Evolutionary conservation across 768 basidiomycete genomes (phyloP).

Genomic region (Mycena haematopus): DNA sequence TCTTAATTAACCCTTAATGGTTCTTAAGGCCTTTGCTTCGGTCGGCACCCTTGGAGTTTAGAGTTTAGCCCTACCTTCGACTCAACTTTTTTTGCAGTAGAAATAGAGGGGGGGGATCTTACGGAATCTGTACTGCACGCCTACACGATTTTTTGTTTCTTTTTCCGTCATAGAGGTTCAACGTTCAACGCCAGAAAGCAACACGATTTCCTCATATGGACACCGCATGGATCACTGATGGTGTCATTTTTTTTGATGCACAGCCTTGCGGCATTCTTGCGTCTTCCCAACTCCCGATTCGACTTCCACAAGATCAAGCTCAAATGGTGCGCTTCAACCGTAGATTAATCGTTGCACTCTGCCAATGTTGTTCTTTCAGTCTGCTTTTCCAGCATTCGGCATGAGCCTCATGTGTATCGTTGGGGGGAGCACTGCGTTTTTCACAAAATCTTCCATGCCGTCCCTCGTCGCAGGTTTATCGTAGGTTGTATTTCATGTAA

Average conservation of each 20-base stretch:
- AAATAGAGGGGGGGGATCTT: too few species aligned
- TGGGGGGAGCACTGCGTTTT: constrained; percentile 58
- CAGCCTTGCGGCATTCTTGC: neutral
- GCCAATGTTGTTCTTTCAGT: constrained; percentile 37
- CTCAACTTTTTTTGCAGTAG: too few species aligned
- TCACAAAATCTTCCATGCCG: constrained; percentile 57
- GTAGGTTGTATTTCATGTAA: constrained; percentile 38
- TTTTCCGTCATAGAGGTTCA: too few species aligned
- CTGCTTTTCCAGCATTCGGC: constrained; percentile 59
- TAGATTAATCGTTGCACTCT: neutral
- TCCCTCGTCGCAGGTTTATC: constrained; percentile 61
- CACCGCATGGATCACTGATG: neutral
- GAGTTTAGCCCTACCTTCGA: too few species aligned
- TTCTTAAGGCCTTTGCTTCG: too few species aligned
- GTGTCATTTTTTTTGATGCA: neutral
- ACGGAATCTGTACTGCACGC: too few species aligned
- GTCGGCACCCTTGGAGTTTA: too few species aligned
- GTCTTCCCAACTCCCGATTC: neutral
- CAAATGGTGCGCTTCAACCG: constrained; percentile 14
- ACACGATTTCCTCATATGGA: neutral
- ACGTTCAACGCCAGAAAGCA: constrained; percentile 1
- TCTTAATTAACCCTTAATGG: too few species aligned
- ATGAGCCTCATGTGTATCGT: constrained; percentile 61
- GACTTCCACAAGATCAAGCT: neutral
- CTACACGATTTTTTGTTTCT: too few species aligned